Evolutionary conservation across 129 eudicot species (phyloP).

Genomic region (Centrapalus pauciflorus): DNA sequence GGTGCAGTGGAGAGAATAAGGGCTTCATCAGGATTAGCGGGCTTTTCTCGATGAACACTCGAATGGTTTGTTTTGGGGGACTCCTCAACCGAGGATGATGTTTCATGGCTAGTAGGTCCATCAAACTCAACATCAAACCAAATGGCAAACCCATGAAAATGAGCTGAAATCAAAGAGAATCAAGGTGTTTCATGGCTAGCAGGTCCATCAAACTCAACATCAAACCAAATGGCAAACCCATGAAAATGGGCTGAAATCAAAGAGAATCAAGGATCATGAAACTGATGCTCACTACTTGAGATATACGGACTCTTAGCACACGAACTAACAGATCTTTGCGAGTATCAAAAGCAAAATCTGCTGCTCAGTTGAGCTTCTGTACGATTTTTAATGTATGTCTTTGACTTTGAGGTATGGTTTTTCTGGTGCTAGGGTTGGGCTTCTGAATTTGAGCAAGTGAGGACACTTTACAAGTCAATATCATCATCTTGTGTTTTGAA

Average conservation of each 20-base stretch:
- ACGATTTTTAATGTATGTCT: too few relatives aligned
- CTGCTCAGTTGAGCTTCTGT: too few relatives aligned
- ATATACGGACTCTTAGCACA: too few relatives aligned
- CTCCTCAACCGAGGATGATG: constrained; percentile 29
- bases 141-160: constrained; percentile 93
- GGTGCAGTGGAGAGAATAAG: constrained; percentile 98
- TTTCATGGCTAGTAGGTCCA: constrained; percentile 33
- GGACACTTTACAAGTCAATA: too few relatives aligned
- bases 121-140: constrained; percentile 96
- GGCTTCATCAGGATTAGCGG: constrained; percentile 66
- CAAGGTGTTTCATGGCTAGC: constrained; percentile 30
- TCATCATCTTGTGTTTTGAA: too few relatives aligned
- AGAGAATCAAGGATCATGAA: too few relatives aligned
- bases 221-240: constrained; percentile 99
- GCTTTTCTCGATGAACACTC: constrained; percentile 55
- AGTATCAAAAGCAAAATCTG: too few relatives aligned
- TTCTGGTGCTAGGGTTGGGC: too few relatives aligned
- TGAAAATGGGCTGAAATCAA: constrained; percentile 71
- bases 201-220: constrained; percentile 71
- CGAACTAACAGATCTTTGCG: too few relatives aligned
- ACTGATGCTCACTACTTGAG: too few relatives aligned
- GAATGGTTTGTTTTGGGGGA: constrained; percentile 26
- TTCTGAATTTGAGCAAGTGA: too few relatives aligned
- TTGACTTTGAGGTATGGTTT: too few relatives aligned
- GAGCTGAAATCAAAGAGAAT: constrained; percentile 47